A percentile compares a stretch with the other conserved stretches of the same genome.
phyloP scores from a whole-genome alignment of 768 basidiomycete genomes.

The Mycena epipterygia region DNA sequence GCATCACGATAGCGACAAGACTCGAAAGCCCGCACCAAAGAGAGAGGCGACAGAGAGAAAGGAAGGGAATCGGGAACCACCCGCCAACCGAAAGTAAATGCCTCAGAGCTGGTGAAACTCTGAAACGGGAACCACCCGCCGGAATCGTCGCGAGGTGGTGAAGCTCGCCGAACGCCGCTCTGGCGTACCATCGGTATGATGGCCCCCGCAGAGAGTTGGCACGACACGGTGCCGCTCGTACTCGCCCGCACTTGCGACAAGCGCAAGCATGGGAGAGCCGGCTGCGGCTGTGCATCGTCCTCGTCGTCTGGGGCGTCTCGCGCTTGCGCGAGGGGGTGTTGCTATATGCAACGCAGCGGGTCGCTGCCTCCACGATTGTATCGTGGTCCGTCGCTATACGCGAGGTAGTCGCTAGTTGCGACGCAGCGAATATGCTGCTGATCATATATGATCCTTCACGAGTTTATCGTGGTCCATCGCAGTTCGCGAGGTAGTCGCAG shows the following conservation, averaged over 20 bases:
- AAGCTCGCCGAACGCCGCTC: slow-evolving; percentile 5
- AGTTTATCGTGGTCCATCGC: background rate
- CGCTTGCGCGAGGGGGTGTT: slow-evolving; percentile 5
- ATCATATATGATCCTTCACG: slow-evolving; percentile 8
- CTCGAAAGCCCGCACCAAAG: background rate
- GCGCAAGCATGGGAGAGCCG: slow-evolving; percentile 24
- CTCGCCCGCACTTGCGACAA: slow-evolving; percentile 20
- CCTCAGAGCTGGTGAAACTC: slow-evolving; percentile 34
- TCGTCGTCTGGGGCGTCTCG: slow-evolving; percentile 1
- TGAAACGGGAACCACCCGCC: slow-evolving; percentile 34
- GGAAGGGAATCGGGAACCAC: slow-evolving; percentile 23
- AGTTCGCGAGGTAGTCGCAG: slow-evolving; percentile 4
- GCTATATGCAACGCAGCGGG: background rate
- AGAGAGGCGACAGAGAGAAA: background rate
- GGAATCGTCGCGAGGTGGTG: slow-evolving; percentile 25
- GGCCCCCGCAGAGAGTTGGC: slow-evolving; percentile 18
- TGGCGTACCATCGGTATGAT: background rate
- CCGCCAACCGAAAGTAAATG: slow-evolving; percentile 23
- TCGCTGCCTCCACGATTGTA: slow-evolving; percentile 13
- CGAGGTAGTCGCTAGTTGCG: slow-evolving; percentile 11
- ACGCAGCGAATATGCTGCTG: slow-evolving; percentile 15
- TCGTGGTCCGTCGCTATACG: slow-evolving; percentile 1
- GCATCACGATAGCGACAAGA: background rate
- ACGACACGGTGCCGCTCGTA: slow-evolving; percentile 29
- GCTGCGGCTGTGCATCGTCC: slow-evolving; percentile 25